Base-by-base conservation (phyloP, 495 filamentous ascomycete species). In the Daldinia concentrica region DNA sequence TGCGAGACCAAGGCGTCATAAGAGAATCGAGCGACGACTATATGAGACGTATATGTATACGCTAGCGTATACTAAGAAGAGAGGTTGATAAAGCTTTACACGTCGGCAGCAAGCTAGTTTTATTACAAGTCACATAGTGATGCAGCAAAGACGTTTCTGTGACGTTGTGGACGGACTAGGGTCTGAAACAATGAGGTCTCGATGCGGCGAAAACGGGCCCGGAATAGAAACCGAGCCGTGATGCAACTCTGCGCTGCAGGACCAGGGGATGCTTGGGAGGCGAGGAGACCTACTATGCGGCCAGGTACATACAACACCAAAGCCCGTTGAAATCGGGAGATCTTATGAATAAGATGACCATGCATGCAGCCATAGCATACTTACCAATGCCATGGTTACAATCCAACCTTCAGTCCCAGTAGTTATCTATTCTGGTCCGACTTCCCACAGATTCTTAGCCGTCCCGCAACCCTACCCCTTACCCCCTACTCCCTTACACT, bases 191-290 rank as follows among this genome's bases (percentile, higher is more conserved):
- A 56, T 60, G 71, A 64, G 59, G 58, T 66, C 62, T 73, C 37
- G 63, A 71, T 74, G 71, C 71, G 71, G 71, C 71, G 66, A 66
- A 69, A 71, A 50, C 52, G 54, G 66, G 24, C 51, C 71, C 71
- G 54, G 71, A 69, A 68, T 61, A 64, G 62, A 41, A 61, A 67
- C 67, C 66, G 71, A 71, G 58, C 66, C 62, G 58, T 59, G 66
- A 74, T 74, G 71, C 66, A 70, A 74, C 71, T 64, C 71, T 74
- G 67, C 62, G 26, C 71, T 74, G 71, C 71, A 58, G 55, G 64
- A 32, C 66, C 67, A 52, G 71, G 66, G 67, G 67, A 62, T 50
- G 11, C 26, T 65, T 62, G 52, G 56, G 29, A 64, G 62, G 62
- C 45, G 41, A 69, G 66, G 65, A 12, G 71, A 63, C 71, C 71